Conservation (phyloP, 345 rosid genomes). For the Hibiscus trionum region DNA sequence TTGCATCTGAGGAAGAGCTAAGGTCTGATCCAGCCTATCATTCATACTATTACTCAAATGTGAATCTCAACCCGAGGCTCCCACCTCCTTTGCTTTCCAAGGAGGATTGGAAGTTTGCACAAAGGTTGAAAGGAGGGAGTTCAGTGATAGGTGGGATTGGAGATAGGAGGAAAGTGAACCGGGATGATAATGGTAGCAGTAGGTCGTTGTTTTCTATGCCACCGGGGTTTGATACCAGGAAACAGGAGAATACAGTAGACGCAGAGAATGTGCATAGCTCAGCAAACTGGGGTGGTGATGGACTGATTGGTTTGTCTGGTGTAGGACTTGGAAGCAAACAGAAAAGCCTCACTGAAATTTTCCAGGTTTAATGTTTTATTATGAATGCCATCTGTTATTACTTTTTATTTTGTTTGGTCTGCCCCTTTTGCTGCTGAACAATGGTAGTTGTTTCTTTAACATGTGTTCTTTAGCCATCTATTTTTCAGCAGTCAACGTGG, state of each 20-base stretch:
- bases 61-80: conserved; percentile 81
- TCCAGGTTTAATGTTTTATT: conserved; percentile 41
- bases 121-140: conserved; percentile 60
- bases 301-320: conserved; percentile 68
- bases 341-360: conserved; percentile 65
- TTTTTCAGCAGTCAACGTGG: not conserved
- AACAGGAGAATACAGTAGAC: conserved; percentile 41
- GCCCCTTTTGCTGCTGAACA: no score
- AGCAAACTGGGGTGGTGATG: conserved; percentile 74
- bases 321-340: conserved; percentile 62
- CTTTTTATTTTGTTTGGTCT: not conserved
- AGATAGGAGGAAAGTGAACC: conserved; percentile 49
- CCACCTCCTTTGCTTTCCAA: conserved; percentile 85
- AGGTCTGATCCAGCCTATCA: conserved; percentile 78
- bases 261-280: conserved; percentile 36
- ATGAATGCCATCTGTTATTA: not conserved
- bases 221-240: conserved; percentile 70
- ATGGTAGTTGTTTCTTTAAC: not conserved
- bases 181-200: conserved; percentile 36
- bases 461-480: not conserved
- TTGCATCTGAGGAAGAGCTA: conserved; percentile 51
- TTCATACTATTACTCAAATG: conserved; percentile 63
- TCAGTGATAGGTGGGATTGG: conserved; percentile 49
- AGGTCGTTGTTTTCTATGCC: conserved; percentile 67
- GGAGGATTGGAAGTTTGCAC: conserved; percentile 41